These are phyloP conservation scores for Trichoderma afroharzianum DNA, from an alignment of 2,329 filamentous ascomycete species.

Conservation along the genomic window DNA sequence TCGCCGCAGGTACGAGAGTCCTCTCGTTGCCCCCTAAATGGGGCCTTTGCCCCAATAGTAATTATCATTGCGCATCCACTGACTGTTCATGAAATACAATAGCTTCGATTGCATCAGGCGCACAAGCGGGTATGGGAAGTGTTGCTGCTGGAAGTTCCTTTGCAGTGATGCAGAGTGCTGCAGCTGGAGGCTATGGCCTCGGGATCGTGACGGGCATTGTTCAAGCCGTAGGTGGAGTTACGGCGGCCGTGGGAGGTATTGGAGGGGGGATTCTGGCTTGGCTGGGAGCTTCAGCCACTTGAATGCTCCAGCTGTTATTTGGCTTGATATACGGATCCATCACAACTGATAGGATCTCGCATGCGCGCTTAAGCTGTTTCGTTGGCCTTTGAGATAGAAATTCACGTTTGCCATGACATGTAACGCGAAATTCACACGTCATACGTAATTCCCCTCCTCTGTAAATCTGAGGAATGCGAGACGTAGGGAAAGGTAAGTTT, in stretches of 20 bases:
- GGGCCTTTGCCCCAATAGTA: not conserved
- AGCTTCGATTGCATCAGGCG: slow-evolving; percentile 27
- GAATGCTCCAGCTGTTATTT: not conserved
- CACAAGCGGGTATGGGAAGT: slow-evolving; percentile 29
- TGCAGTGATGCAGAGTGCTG: slow-evolving; percentile 33
- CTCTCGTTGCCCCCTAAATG: not conserved
- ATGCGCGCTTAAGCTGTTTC: not conserved
- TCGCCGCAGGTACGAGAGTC: slow-evolving; percentile 19
- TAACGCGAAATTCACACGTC: not conserved
- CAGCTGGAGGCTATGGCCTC: slow-evolving; percentile 27
- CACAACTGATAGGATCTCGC: not conserved
- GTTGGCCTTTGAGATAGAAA: not conserved
- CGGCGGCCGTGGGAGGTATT: not conserved
- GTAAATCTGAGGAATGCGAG: not conserved
- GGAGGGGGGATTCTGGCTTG: not conserved
- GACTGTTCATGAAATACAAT: not conserved
- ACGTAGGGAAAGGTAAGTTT: not conserved
- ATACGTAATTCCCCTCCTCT: not conserved
- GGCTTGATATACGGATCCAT: not conserved
- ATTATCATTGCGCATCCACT: not conserved
- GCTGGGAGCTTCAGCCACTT: not conserved
- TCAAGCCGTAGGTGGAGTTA: slow-evolving; percentile 16
- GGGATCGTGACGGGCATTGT: slow-evolving; percentile 20
- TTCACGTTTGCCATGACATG: not conserved
- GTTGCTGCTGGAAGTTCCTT: slow-evolving; percentile 26